Base-by-base conservation (phyloP, 1,284 basidiomycete genomes). In the Ceratobasidium sp. region DNA sequence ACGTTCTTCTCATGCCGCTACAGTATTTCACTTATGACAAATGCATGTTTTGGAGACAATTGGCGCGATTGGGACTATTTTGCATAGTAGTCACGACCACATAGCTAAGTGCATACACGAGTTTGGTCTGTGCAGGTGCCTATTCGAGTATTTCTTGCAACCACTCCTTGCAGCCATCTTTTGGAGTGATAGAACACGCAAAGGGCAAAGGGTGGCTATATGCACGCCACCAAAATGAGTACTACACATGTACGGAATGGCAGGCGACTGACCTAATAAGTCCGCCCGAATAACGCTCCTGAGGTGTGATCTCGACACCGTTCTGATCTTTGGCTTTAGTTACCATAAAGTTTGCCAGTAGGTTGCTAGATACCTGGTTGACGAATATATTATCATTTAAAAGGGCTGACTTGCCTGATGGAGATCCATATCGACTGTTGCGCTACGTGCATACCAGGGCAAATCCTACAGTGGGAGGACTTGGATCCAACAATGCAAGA, bases 241-340 rank as follows among this genome's bases (percentile, higher is more conserved):
- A 16, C 21, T 14, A 28, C 25, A 5, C 14, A 33, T 28, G 21
- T 14, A 28, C 21, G 1, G n/a, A 25, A 62, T 8, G n/a, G 14
- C 4, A 1, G 38, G 12, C 21, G 23, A 36, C 67, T 46, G 3
- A 59, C 67, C 67, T 71, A 33, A 71, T 59, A 36, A 61, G 28
- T 4, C 46, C 58, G 16, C 38, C 60, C 12, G 58, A 51, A 30
- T 71, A 71, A 3, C 33, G 33, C 46, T 71, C 42, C 23, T 51
- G 21, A 1, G 56, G 56, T 12, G 38, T 53, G 42, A 61, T 61
- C 44, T 71, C 67, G 0, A 40, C 46, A 2, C 67, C 67, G 11
- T 61, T 59, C 11, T 71, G 46, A 16, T 60, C 58, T 40, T 60
- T 71, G 12, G 58, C 67, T 25, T 71, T 71, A 3, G 67, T 51